Percentiles rank a stretch among this genome's conserved stretches.
Evolutionary conservation across 176 grass and related monocot species (phyloP).

Genomic region (Typha latifolia): DNA sequence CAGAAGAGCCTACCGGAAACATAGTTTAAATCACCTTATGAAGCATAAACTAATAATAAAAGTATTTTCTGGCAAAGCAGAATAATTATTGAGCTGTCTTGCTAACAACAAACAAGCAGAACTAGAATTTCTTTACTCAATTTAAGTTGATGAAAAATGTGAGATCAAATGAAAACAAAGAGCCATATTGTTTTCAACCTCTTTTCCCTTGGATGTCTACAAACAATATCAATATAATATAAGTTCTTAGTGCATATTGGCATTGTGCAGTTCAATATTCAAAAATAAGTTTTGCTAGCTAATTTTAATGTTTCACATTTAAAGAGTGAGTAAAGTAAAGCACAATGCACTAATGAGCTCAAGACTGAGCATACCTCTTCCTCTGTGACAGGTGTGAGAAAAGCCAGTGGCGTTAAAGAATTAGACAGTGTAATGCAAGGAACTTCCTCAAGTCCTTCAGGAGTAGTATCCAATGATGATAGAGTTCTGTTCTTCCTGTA

Average conservation of each 20-base stretch:
- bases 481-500: slow-evolving; percentile 57
- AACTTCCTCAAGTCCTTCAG: slow-evolving; percentile 45
- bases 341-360: neutral
- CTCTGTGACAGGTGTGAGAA: slow-evolving; percentile 48
- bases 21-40: neutral
- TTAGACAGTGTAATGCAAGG: slow-evolving; percentile 58
- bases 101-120: neutral
- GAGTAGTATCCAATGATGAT: slow-evolving; percentile 30
- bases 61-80: neutral
- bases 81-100: neutral
- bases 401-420: slow-evolving; percentile 63
- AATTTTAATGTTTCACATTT: neutral
- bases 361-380: slow-evolving; percentile 54
- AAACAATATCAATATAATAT: too few species aligned
- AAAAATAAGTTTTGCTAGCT: too few species aligned
- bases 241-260: too few species aligned
- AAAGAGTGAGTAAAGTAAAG: neutral
- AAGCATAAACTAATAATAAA: neutral
- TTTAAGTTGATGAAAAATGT: too few species aligned
- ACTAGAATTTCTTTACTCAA: too few species aligned
- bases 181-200: too few species aligned
- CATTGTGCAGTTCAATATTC: too few species aligned
- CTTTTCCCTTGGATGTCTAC: too few species aligned
- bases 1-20: slow-evolving; percentile 43
- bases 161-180: too few species aligned